Percentiles rank a stretch among this genome's conserved stretches.
Conservation (phyloP, 768 basidiomycete species). For the Russula griseocarnosa region DNA sequence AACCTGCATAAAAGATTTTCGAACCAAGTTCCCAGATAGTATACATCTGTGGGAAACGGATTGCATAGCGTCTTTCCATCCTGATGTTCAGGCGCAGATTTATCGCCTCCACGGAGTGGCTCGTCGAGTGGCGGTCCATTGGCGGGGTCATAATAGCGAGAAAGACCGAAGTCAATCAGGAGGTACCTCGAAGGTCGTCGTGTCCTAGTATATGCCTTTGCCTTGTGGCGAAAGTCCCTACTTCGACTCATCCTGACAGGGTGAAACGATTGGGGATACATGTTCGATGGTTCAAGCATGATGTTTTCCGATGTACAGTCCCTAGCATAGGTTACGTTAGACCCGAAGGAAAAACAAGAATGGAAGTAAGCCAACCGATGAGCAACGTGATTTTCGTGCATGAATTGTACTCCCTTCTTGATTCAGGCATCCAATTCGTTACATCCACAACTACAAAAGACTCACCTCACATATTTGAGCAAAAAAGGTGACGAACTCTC, state of each 20-base stretch:
- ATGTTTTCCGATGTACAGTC: conserved; percentile 13
- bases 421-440: too few relatives aligned
- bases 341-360: too few relatives aligned
- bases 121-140: not conserved
- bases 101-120: conserved; percentile 31
- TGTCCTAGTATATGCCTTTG: too few relatives aligned
- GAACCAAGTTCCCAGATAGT: conserved; percentile 30
- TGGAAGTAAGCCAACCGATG: conserved; percentile 5
- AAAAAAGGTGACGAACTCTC: conserved; percentile 31
- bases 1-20: conserved; percentile 19
- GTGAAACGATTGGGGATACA: conserved; percentile 24
- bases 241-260: not conserved
- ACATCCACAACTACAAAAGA: not conserved
- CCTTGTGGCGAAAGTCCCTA: not conserved
- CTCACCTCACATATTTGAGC: conserved; percentile 30
- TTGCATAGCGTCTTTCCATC: conserved; percentile 1
- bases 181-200: too few relatives aligned
- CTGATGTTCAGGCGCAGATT: conserved; percentile 31
- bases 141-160: too few relatives aligned
- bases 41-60: conserved; percentile 32
- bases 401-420: conserved; percentile 16
- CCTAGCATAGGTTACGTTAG: not conserved
- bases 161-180: too few relatives aligned
- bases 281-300: conserved; percentile 20
- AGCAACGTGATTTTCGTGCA: not conserved